phyloP scores from a whole-genome alignment of 352 stramenopile genomes.

The Elongisporangium senticosum region DNA sequence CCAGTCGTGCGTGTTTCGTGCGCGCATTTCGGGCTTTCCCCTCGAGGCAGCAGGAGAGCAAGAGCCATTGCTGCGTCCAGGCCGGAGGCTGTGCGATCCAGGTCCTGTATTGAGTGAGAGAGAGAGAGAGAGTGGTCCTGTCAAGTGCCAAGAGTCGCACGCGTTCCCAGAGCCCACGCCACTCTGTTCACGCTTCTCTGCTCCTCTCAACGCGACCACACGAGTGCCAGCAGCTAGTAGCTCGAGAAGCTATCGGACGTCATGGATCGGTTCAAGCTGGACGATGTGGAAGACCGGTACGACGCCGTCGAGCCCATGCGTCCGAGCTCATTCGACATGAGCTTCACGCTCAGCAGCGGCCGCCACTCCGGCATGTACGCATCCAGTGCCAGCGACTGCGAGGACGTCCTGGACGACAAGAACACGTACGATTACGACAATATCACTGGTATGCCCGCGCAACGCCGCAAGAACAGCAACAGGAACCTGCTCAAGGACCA shows the following conservation, averaged over 20 bases:
- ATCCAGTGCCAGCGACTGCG: conserved; percentile 12
- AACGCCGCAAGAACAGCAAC: conserved; percentile 10
- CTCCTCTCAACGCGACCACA: neutral
- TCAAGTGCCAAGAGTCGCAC: neutral
- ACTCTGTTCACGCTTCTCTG: too few relatives aligned
- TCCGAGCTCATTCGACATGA: conserved; percentile 86
- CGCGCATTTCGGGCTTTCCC: neutral
- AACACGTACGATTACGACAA: conserved; percentile 17
- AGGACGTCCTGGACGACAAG: conserved; percentile 13
- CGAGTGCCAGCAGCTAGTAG: neutral
- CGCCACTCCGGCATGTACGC: conserved; percentile 19
- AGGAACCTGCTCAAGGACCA: conserved; percentile 28
- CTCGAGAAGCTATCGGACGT: neutral
- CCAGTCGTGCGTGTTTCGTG: neutral
- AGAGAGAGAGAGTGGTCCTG: neutral
- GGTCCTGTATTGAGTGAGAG: too few relatives aligned
- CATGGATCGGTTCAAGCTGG: conserved; percentile 84
- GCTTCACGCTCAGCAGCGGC: conserved; percentile 69
- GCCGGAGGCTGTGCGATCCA: neutral
- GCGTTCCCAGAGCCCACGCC: neutral
- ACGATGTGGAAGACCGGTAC: conserved; percentile 71
- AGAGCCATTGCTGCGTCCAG: neutral
- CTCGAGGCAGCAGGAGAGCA: neutral
- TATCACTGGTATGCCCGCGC: neutral
- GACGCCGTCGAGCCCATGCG: conserved; percentile 82